Base-by-base conservation (phyloP, 2,329 filamentous ascomycete genomes). In the Verticillium albo-atrum region DNA sequence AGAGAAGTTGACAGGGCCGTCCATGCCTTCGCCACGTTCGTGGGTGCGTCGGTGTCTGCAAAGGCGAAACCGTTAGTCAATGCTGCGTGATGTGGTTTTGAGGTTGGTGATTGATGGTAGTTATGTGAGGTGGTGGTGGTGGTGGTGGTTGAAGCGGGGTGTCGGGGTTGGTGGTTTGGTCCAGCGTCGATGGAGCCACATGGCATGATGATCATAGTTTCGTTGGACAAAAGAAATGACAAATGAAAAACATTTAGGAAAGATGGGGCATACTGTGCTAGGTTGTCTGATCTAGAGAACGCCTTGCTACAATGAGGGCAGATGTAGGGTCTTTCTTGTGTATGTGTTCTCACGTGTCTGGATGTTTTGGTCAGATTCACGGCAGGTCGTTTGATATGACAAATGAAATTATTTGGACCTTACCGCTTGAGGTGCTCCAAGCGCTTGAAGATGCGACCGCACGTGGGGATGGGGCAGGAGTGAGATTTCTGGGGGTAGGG, bases 391-490 rank as follows among this genome's bases (percentile, higher is more conserved):
- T 72, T 67, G 68, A 60, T 53, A 60, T 63, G 68, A 74, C 68
- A 74, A 76, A 71, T 65, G 66, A 74, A 77, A 73, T 65, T 72
- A 70, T 70, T 63, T 69, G 66, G 71, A 71, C 82, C 90, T 87
- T 91, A 96, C 92, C 94, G 89, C 85, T 99, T 99, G 72, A 99
- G 87, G 80, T 99, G 95, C 81, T 99, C 95, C 81, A 99, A 86
- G 77, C 95, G 89, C 88, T 99, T 99, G 85, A 99, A 99, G 63
- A 97, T 85, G 70, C 95, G 89, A 58, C 95, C 95, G 74, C 95
- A 99, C 58, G 94, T 96, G 28, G 95, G 95, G 70, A 99, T 99
- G n/a, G 95, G 95, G 80, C 95, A 99, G 2, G 94, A 98, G 77
- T 99, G 95, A 47, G 93, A 97, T 77, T 99, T 99, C 72, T 96